Conservation (phyloP, 352 stramenopile species). For the Pythium monospermum region DNA sequence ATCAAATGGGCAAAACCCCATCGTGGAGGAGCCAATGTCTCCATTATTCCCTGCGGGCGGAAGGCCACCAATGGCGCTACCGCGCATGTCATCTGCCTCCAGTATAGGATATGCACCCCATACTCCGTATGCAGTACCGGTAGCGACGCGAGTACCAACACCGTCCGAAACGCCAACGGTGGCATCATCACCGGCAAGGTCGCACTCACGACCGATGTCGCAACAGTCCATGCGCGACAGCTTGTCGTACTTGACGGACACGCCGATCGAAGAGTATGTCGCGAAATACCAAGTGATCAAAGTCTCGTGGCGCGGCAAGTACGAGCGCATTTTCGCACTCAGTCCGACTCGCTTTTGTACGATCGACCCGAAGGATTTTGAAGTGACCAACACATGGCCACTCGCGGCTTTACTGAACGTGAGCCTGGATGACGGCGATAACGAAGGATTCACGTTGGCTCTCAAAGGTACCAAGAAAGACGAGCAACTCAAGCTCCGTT, state of each 20-base stretch:
- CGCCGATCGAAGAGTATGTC: slow-evolving; percentile 76
- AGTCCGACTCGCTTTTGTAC: slow-evolving; percentile 77
- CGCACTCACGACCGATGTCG: slow-evolving; percentile 2
- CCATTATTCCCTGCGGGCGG: slow-evolving; percentile 6
- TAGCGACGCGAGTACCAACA: not conserved
- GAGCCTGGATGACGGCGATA: slow-evolving; percentile 52
- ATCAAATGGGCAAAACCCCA: not conserved
- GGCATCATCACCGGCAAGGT: slow-evolving; percentile 14
- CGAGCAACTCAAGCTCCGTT: slow-evolving; percentile 75
- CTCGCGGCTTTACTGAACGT: slow-evolving; percentile 50
- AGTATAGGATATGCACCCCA: not conserved
- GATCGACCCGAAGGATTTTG: slow-evolving; percentile 83
- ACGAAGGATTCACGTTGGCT: slow-evolving; percentile 53
- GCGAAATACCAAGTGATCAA: slow-evolving; percentile 85
- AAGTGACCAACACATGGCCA: slow-evolving; percentile 86
- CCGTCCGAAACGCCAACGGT: slow-evolving; percentile 1
- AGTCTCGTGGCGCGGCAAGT: slow-evolving; percentile 79
- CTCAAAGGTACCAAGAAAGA: slow-evolving; percentile 80
- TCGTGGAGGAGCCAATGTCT: slow-evolving; percentile 11
- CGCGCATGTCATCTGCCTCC: slow-evolving; percentile 10
- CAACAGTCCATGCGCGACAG: slow-evolving; percentile 19
- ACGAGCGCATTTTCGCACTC: slow-evolving; percentile 83
- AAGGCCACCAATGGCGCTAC: not conserved
- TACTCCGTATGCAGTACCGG: too few species aligned
- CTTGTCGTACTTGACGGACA: slow-evolving; percentile 32